Evolutionary conservation across 176 grass and related monocot species (phyloP).

Genomic region (Eragrostis curvula): DNA sequence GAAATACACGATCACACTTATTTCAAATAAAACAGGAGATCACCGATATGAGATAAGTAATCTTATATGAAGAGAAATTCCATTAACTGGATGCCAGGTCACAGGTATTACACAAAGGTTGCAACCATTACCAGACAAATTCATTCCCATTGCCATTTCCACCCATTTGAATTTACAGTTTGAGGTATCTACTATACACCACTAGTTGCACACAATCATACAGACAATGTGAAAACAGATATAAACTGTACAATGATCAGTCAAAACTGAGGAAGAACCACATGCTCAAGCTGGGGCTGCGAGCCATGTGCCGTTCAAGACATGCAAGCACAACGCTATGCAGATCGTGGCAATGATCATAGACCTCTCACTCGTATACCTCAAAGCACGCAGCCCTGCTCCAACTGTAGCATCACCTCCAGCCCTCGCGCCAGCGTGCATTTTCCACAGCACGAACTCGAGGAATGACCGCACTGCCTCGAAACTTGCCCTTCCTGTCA

Average conservation of each 20-base stretch:
- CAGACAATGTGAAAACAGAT: not conserved
- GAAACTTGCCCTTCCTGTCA: constrained; percentile 75
- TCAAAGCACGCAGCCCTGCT: constrained; percentile 50
- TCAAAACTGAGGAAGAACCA: no score
- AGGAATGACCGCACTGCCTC: constrained; percentile 87
- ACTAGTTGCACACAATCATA: not conserved
- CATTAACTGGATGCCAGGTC: not conserved
- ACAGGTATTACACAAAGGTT: constrained; percentile 12
- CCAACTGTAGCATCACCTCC: constrained; percentile 48
- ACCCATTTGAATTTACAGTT: constrained; percentile 6
- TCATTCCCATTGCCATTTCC: not conserved
- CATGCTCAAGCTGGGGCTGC: constrained; percentile 32
- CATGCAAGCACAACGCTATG: constrained; percentile 74
- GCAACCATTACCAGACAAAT: constrained; percentile 2
- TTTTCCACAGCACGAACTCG: constrained; percentile 78
- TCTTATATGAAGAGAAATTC: not conserved
- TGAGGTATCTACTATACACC: constrained; percentile 1
- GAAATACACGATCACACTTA: not conserved
- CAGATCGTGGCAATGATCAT: constrained; percentile 67
- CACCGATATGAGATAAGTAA: not conserved
- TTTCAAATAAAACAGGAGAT: not conserved
- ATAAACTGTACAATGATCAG: constrained; percentile 15
- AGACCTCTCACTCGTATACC: constrained; percentile 59
- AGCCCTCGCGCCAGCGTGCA: constrained; percentile 45
- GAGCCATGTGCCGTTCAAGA: constrained; percentile 56